Percentiles rank a stretch among this genome's conserved stretches.
Conservation (phyloP, 108 stramenopile genomes). For the Heterococcus sp. region DNA sequence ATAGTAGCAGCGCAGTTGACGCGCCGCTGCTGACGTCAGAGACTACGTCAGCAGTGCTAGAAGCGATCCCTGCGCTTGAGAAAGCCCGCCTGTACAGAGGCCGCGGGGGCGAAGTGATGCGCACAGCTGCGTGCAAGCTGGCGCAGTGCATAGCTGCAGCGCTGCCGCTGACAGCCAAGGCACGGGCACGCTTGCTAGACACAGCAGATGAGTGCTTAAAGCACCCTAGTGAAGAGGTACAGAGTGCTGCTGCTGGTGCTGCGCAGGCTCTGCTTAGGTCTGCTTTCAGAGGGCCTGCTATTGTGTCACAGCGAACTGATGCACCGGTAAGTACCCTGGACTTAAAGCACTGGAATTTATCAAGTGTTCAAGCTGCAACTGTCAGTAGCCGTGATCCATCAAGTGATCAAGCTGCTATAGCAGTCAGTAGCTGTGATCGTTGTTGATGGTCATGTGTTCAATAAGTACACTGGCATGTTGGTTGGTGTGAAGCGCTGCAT, state of each 20-base stretch:
- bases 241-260: constrained; percentile 72
- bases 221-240: constrained; percentile 88
- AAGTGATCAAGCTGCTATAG: too few relatives aligned
- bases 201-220: constrained; percentile 80
- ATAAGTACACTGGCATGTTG: too few relatives aligned
- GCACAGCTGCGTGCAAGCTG: constrained; percentile 79
- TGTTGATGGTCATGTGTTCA: too few relatives aligned
- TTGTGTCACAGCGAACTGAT: too few relatives aligned
- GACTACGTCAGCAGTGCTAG: constrained; percentile 27
- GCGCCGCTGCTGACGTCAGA: constrained; percentile 3
- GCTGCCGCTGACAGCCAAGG: constrained; percentile 3
- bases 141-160: constrained; percentile 79
- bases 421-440: too few relatives aligned
- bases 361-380: too few relatives aligned
- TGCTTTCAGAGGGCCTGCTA: too few relatives aligned
- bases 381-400: too few relatives aligned
- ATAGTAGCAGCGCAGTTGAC: neutral
- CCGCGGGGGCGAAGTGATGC: constrained; percentile 90
- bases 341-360: too few relatives aligned
- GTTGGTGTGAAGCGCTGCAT: too few relatives aligned
- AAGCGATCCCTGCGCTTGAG: constrained; percentile 78
- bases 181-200: constrained; percentile 72
- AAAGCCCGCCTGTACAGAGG: constrained; percentile 90
- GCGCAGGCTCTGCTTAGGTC: constrained; percentile 62
- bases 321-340: too few relatives aligned